Evolutionary conservation across 768 basidiomycete species (phyloP).

Genomic region (Pholiota microspora): DNA sequence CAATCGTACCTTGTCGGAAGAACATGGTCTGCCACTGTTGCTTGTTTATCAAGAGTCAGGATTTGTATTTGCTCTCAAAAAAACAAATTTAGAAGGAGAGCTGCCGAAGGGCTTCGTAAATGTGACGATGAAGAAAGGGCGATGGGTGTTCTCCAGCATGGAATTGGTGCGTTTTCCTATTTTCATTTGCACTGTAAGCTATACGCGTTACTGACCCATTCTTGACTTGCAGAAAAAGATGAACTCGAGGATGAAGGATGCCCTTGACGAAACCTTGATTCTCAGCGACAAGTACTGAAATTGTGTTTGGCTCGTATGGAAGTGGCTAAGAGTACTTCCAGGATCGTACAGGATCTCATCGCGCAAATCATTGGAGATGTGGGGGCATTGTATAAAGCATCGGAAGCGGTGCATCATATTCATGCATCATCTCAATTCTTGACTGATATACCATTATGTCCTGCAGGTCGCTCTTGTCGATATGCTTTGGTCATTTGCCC

Average conservation of each 20-base stretch:
- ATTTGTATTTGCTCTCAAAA: slow-evolving; percentile 73
- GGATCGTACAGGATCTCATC: slow-evolving; percentile 79
- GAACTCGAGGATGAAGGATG: slow-evolving; percentile 87
- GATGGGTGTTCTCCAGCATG: slow-evolving; percentile 75
- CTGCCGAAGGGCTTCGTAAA: slow-evolving; percentile 76
- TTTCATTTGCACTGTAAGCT: not conserved
- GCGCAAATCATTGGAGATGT: slow-evolving; percentile 66
- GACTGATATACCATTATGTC: not conserved
- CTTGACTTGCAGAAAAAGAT: slow-evolving; percentile 64
- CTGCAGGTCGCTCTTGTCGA: slow-evolving; percentile 81
- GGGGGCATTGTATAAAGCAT: slow-evolving; percentile 83
- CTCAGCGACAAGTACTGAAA: slow-evolving; percentile 69
- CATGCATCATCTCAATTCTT: not conserved
- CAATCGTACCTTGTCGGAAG: slow-evolving; percentile 53
- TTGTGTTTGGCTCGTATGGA: not conserved
- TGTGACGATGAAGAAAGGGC: slow-evolving; percentile 60
- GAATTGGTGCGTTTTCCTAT: slow-evolving; percentile 60
- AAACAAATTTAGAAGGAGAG: slow-evolving; percentile 59
- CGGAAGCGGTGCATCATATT: slow-evolving; percentile 66
- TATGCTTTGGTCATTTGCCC: slow-evolving; percentile 87
- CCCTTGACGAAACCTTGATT: slow-evolving; percentile 84
- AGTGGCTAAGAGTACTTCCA: slow-evolving; percentile 22
- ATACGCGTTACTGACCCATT: not conserved
- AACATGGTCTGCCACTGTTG: slow-evolving; percentile 62
- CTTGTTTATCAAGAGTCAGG: slow-evolving; percentile 72